Evolutionary conservation across 352 stramenopile genomes (phyloP).

Genomic region (Saprolegnia diclina): DNA sequence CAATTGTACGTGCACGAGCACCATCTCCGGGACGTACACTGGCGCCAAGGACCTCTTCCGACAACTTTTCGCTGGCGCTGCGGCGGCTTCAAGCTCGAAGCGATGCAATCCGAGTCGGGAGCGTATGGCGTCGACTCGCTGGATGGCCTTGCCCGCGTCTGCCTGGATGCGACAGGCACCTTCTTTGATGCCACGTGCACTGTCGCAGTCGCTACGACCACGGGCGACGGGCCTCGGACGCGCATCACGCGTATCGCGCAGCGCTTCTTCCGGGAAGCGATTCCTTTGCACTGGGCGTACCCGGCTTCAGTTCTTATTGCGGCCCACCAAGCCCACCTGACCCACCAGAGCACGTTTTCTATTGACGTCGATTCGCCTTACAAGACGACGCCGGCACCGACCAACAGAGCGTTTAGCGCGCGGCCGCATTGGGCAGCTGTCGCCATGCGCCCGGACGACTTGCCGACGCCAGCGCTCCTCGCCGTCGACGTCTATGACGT

Average conservation of each 20-base stretch:
- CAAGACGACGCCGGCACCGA: background rate
- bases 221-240: background rate
- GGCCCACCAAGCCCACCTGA: background rate
- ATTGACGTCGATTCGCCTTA: background rate
- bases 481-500: constrained; percentile 2
- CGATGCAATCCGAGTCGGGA: background rate
- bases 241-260: background rate
- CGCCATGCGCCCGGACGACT: background rate
- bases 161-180: background rate
- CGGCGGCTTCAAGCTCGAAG: background rate
- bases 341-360: background rate
- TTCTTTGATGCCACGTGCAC: background rate
- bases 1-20: constrained; percentile 13
- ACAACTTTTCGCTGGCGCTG: constrained; percentile 6
- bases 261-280: background rate
- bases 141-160: constrained; percentile 4
- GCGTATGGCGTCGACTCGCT: background rate
- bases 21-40: background rate
- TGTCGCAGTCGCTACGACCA: background rate
- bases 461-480: background rate
- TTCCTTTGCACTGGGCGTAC: background rate
- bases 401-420: background rate
- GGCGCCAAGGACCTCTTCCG: background rate
- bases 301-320: background rate
- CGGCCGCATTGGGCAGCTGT: background rate